Evolutionary conservation across 2,329 filamentous ascomycete genomes (phyloP).

Genomic region (Trematosphaeria pertusa): DNA sequence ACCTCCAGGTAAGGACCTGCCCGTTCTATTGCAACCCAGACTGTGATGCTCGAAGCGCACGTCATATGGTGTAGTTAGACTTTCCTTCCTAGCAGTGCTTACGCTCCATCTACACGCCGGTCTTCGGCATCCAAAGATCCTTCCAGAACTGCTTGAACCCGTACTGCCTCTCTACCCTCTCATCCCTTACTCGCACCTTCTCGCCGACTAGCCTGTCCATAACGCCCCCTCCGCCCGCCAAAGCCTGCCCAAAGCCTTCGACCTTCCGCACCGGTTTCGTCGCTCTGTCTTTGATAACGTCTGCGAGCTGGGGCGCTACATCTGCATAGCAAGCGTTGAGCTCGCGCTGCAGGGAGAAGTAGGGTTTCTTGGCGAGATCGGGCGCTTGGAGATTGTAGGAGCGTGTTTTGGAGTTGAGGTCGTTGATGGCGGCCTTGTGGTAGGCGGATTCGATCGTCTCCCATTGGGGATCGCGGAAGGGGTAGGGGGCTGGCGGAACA

Average conservation of each 20-base stretch:
- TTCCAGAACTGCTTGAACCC: conserved; percentile 90
- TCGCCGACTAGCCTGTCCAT: conserved; percentile 66
- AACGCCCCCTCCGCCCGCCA: conserved; percentile 58
- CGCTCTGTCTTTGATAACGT: conserved; percentile 75
- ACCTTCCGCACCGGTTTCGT: conserved; percentile 52
- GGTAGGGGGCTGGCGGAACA: conserved; percentile 53
- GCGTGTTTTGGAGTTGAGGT: conserved; percentile 80
- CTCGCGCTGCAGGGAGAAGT: conserved; percentile 84
- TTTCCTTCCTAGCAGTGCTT: too few species aligned
- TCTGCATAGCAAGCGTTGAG: conserved; percentile 83
- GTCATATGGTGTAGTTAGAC: too few species aligned
- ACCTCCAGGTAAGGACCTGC: too few species aligned
- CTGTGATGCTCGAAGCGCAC: too few species aligned
- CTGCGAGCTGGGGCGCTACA: conserved; percentile 77
- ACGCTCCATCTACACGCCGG: too few species aligned
- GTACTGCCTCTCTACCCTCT: conserved; percentile 73
- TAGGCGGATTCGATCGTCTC: conserved; percentile 76
- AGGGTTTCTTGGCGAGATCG: conserved; percentile 89
- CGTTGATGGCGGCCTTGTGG: conserved; percentile 74
- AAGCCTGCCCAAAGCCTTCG: conserved; percentile 42
- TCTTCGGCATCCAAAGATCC: conserved; percentile 68
- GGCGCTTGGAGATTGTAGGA: conserved; percentile 97
- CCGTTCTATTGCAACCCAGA: too few species aligned
- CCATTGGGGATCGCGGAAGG: conserved; percentile 83
- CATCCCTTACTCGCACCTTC: conserved; percentile 73